Percentiles rank a stretch among this genome's conserved stretches.
phyloP scores from a whole-genome alignment of 768 basidiomycete genomes.

The Podaxis sp. region DNA sequence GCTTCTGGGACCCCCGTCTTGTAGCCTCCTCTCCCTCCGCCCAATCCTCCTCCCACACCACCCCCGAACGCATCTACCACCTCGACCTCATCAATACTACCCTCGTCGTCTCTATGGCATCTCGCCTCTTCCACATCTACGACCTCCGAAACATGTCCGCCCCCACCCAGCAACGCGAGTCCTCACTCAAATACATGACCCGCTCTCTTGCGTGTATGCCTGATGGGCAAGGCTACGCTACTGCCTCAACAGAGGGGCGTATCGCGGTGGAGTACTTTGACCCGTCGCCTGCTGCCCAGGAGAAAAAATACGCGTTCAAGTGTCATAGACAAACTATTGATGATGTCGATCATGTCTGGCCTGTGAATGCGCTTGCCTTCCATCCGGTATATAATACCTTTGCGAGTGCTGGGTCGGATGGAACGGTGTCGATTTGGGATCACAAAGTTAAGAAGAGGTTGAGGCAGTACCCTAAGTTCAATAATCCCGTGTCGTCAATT shows the following conservation, averaged over 20 bases:
- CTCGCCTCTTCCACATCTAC: conserved; percentile 86
- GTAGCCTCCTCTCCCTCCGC: conserved; percentile 38
- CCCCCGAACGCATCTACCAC: conserved; percentile 85
- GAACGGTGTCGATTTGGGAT: conserved; percentile 95
- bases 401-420: conserved; percentile 93
- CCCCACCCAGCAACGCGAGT: conserved; percentile 82
- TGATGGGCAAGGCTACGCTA: conserved; percentile 94
- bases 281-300: conserved; percentile 71
- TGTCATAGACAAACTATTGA: conserved; percentile 91
- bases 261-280: conserved; percentile 99
- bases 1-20: conserved; percentile 79
- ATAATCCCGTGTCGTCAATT: conserved; percentile 71
- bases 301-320: conserved; percentile 93
- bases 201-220: conserved; percentile 89
- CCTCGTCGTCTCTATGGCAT: conserved; percentile 92
- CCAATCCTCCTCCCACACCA: conserved; percentile 57
- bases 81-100: conserved; percentile 77
- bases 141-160: conserved; percentile 77
- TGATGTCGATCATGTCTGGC: conserved; percentile 94
- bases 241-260: conserved; percentile 90
- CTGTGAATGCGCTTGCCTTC: conserved; percentile 93
- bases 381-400: conserved; percentile 94
- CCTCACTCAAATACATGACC: conserved; percentile 95
- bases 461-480: conserved; percentile 84
- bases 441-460: conserved; percentile 95